Conservation (phyloP, 2,329 filamentous ascomycete species). For the Pezicula carpinea region DNA sequence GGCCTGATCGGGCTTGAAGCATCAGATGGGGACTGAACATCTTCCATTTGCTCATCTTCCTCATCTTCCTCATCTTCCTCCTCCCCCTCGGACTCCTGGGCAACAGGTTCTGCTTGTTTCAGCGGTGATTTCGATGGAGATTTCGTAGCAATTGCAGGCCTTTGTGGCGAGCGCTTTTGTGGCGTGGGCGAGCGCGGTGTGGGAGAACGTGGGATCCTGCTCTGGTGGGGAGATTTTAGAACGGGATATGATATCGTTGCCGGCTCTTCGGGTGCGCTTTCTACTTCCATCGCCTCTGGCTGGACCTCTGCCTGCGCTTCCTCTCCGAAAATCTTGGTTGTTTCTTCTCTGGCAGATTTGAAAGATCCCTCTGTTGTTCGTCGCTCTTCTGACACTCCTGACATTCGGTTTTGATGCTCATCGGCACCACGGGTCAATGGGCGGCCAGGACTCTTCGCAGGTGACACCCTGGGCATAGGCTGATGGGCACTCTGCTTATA, state of each 20-base stretch:
- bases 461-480: slow-evolving; percentile 5
- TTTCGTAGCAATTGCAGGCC: slow-evolving; percentile 2
- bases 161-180: slow-evolving; percentile 16
- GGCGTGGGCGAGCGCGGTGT: slow-evolving; percentile 10
- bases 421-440: slow-evolving; percentile 9
- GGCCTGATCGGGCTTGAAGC: slow-evolving; percentile 71
- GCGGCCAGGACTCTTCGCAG: slow-evolving; percentile 4
- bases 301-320: slow-evolving; percentile 6
- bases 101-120: slow-evolving; percentile 6
- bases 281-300: slow-evolving; percentile 2
- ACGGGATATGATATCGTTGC: slow-evolving; percentile 15
- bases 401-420: slow-evolving; percentile 13
- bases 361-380: slow-evolving; percentile 30
- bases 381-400: slow-evolving; percentile 21
- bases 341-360: slow-evolving; percentile 41
- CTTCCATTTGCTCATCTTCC: slow-evolving; percentile 35
- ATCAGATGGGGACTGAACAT: slow-evolving; percentile 59
- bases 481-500: slow-evolving; percentile 8
- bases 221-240: slow-evolving; percentile 20
- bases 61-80: slow-evolving; percentile 1
- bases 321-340: slow-evolving; percentile 25
- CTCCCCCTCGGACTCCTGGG: background rate
- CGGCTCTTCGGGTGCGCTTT: slow-evolving; percentile 2
- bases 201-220: slow-evolving; percentile 4
- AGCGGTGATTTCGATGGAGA: background rate